Evolutionary conservation across 768 basidiomycete species (phyloP), one percentile per base, ranked within the genome.

Genomic region (Calocybe indica): DNA sequence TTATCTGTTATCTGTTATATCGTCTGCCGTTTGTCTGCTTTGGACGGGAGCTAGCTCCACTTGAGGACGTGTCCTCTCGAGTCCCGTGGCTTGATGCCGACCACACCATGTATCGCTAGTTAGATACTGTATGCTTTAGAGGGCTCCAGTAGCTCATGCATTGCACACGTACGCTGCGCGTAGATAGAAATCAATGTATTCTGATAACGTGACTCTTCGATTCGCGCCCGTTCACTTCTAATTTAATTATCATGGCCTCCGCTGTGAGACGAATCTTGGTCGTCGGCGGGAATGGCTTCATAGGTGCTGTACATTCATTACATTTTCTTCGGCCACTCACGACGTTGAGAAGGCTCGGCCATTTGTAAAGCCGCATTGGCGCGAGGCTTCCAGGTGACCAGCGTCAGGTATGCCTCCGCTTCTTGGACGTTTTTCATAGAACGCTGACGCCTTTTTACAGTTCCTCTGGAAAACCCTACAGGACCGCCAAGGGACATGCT

Each of bases 231-330:
- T n/a, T n/a, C n/a, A n/a, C n/a, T n/a, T n/a, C n/a, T n/a, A n/a
- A n/a, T n/a, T n/a, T n/a, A n/a, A n/a, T 22, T 22, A 22, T 42
- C 32, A 71, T 70, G 70, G 66, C 56, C 49, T 47, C 62, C 32
- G 50, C 72, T 15, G 47, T 72, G 45, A 77, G 72, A 46, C 85
- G 74, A 58, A 76, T 97, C 34, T 80, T 97, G n/a, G 92, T 99
- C 37, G 79, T 98, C 1, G 96, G 96, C n/a, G 96, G 96, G 39
- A 96, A 96, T 70, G 96, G 96, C 5, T 98, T 96, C 71, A 82
- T 99, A 58, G 95, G 94, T 88, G 54, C 22, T 49, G 38, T 30
- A 15, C 28, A 14, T 28, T 28, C 28, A 51, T 13, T 12, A 11
- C 32, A 33, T 43, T 37, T 2, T 33, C 14, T 40, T 14, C 35